Conservation (phyloP, 83 land plant genomes). For the Picea mariana region DNA sequence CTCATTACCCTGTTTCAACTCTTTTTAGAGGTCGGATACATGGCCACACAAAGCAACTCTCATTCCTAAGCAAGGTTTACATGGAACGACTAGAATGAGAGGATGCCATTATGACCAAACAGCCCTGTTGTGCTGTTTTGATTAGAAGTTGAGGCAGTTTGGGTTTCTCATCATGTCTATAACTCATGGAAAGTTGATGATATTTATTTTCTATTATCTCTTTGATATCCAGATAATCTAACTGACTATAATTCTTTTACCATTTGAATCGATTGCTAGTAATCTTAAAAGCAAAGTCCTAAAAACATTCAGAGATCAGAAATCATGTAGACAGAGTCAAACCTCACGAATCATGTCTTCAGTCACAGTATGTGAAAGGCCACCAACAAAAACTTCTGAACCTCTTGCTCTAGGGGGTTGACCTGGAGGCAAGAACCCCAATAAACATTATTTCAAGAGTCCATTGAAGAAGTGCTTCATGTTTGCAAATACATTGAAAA, state of each 20-base stretch:
- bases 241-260: background rate
- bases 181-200: background rate
- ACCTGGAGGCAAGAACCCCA: background rate
- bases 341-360: constrained; percentile 38
- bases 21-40: background rate
- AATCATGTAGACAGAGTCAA: background rate
- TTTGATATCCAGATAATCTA: too few relatives aligned
- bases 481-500: background rate
- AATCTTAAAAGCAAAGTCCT: too few relatives aligned
- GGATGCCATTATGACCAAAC: background rate
- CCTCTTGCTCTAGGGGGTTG: constrained; percentile 21
- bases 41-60: background rate
- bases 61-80: background rate
- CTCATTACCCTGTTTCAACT: background rate
- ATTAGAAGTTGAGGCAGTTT: background rate
- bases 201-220: too few relatives aligned
- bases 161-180: background rate
- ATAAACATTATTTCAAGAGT: background rate
- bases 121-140: background rate
- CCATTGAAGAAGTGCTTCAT: background rate
- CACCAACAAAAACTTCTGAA: constrained; percentile 41
- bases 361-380: constrained; percentile 23
- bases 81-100: background rate
- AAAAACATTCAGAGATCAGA: background rate
- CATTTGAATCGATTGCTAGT: too few relatives aligned